phyloP scores from a whole-genome alignment of 116 monocot genomes.

The Cymodocea nodosa region DNA sequence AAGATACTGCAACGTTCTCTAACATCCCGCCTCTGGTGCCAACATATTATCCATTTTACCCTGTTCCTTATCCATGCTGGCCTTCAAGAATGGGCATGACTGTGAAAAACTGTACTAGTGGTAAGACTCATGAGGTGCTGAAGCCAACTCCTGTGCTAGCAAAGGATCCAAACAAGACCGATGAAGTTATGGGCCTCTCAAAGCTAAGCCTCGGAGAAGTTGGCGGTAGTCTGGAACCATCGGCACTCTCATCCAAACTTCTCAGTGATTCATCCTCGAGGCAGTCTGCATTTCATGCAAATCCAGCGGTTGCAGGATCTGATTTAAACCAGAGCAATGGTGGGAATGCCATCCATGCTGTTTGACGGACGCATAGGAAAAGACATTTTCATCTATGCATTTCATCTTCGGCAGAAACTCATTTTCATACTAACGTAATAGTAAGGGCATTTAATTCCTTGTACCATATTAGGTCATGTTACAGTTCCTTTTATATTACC shows the following conservation, averaged over 20 bases:
- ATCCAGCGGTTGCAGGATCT: slow-evolving; percentile 8
- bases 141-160: slow-evolving; percentile 20
- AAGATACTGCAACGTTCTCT: neutral
- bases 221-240: slow-evolving; percentile 2
- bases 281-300: slow-evolving; percentile 22
- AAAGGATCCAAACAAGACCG: slow-evolving; percentile 7
- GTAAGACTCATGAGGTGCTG: slow-evolving; percentile 15
- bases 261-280: slow-evolving; percentile 2
- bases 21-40: slow-evolving; percentile 13
- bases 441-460: slow-evolving; percentile 1
- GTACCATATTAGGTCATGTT: slow-evolving; percentile 1
- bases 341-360: slow-evolving; percentile 16
- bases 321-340: slow-evolving; percentile 8
- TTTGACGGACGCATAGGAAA: neutral
- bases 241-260: slow-evolving; percentile 18
- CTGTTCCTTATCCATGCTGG: slow-evolving; percentile 13
- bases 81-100: neutral
- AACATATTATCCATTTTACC: slow-evolving; percentile 11
- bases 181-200: slow-evolving; percentile 14
- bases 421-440: slow-evolving; percentile 1
- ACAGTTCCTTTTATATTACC: neutral
- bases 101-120: slow-evolving; percentile 1
- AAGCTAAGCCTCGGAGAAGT: slow-evolving; percentile 16
- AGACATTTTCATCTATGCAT: too few relatives aligned
- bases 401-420: too few relatives aligned